Conservation (phyloP, 2,329 filamentous ascomycete species). For the Chaetomium olivaceum region DNA sequence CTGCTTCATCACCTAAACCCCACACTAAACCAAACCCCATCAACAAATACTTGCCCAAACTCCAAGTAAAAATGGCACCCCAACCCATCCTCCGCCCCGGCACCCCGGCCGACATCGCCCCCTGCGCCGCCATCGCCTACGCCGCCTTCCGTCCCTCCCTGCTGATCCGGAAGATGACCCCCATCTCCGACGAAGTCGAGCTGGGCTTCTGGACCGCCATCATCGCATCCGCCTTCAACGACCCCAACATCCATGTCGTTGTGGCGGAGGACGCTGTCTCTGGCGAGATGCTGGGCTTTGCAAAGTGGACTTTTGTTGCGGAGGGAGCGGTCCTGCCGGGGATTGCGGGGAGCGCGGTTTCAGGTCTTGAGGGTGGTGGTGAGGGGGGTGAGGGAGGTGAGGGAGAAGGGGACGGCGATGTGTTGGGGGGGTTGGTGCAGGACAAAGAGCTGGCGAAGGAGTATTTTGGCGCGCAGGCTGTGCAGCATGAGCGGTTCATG, state of each 20-base stretch:
- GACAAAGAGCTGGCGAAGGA: slow-evolving; percentile 39
- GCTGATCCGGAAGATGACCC: slow-evolving; percentile 44
- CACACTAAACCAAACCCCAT: neutral
- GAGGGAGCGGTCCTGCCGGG: neutral
- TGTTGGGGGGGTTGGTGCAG: neutral
- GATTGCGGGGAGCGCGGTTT: neutral
- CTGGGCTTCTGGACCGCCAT: slow-evolving; percentile 41
- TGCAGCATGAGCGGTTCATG: slow-evolving; percentile 43
- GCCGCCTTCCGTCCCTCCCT: slow-evolving; percentile 46
- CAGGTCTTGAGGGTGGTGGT: neutral
- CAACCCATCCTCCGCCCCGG: slow-evolving; percentile 42
- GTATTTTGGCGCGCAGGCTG: slow-evolving; percentile 45
- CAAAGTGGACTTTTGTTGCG: neutral
- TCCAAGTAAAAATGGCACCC: slow-evolving; percentile 6
- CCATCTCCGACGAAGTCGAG: slow-evolving; percentile 32
- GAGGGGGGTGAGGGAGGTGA: neutral
- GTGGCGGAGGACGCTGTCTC: slow-evolving; percentile 41
- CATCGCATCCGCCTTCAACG: slow-evolving; percentile 43
- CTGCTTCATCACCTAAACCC: no score
- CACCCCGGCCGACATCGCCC: slow-evolving; percentile 43
- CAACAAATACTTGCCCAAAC: neutral
- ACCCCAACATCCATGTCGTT: slow-evolving; percentile 43
- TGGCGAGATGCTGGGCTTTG: neutral
- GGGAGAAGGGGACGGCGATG: neutral
- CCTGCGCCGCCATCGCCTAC: slow-evolving; percentile 47